Conservation (phyloP, 2,329 filamentous ascomycete genomes). For the Arthrinium puccinioides region DNA sequence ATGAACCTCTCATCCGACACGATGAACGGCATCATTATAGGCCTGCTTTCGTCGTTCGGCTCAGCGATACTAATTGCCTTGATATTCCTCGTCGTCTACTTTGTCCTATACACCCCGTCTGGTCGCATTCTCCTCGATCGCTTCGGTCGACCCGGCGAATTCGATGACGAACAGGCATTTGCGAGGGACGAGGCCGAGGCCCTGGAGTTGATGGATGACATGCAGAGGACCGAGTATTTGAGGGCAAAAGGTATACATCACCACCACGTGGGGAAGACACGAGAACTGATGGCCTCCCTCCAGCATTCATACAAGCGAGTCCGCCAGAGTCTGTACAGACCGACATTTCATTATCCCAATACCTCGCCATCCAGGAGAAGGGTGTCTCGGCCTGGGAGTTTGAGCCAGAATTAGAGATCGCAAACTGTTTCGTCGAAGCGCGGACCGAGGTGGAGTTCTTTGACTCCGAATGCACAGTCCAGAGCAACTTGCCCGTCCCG, state of each 20-base stretch:
- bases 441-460: conserved; percentile 98
- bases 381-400: conserved; percentile 99
- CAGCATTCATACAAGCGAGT: conserved; percentile 90
- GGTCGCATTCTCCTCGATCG: conserved; percentile 91
- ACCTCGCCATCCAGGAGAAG: conserved; percentile 97
- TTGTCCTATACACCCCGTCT: conserved; percentile 82
- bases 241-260: conserved; percentile 74
- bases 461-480: conserved; percentile 93
- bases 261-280: background rate
- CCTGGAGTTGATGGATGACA: conserved; percentile 89
- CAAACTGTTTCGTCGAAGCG: conserved; percentile 95
- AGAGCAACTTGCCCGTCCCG: conserved; percentile 91
- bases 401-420: conserved; percentile 96
- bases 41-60: conserved; percentile 87
- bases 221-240: conserved; percentile 82
- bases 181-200: conserved; percentile 90
- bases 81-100: conserved; percentile 77
- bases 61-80: conserved; percentile 80
- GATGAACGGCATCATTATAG: conserved; percentile 80
- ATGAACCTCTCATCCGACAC: conserved; percentile 3
- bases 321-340: conserved; percentile 92
- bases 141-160: conserved; percentile 88
- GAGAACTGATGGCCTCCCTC: conserved; percentile 2
- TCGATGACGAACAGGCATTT: conserved; percentile 95
- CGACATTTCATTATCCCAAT: conserved; percentile 95